A percentile compares a stretch with the other conserved stretches of the same genome.
These are phyloP conservation scores for Candida insectorum DNA, from an alignment of 805 yeast genomes.

Conservation along the genomic window DNA sequence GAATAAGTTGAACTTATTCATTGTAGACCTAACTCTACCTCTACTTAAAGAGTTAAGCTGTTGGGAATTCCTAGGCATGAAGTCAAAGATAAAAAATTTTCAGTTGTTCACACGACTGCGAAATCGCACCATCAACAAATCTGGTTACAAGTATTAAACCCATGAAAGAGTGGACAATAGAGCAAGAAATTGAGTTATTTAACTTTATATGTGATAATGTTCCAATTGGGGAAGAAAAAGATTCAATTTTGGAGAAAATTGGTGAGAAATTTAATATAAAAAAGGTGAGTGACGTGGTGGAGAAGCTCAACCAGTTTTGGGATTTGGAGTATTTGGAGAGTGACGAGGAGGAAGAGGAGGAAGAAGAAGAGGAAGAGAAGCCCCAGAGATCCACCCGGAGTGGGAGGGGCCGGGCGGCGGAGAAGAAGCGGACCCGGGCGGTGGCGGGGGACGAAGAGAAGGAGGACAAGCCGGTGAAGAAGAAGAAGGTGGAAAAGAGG, in stretches of 20 bases:
- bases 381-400: not conserved
- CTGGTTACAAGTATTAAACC: not conserved
- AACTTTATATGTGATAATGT: conserved; percentile 60
- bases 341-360: conserved; percentile 22
- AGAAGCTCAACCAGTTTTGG: conserved; percentile 32
- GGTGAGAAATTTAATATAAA: conserved; percentile 51
- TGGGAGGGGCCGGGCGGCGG: not conserved
- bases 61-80: conserved; percentile 62
- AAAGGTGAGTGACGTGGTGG: conserved; percentile 46
- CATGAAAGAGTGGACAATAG: conserved; percentile 47
- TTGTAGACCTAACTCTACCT: conserved; percentile 80
- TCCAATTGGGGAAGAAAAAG: conserved; percentile 59
- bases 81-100: not conserved
- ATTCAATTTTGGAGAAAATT: conserved; percentile 42
- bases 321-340: conserved; percentile 3
- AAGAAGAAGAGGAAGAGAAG: conserved; percentile 24
- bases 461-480: conserved; percentile 8
- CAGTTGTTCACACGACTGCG: not conserved
- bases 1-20: conserved; percentile 89
- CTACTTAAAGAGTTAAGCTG: conserved; percentile 56
- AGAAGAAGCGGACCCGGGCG: conserved; percentile 1
- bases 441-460: conserved; percentile 20
- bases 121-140: not conserved
- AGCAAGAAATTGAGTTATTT: conserved; percentile 61
- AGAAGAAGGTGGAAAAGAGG: conserved; percentile 6